Percentiles rank a stretch among this genome's conserved stretches.
These are phyloP conservation scores for Vanilla planifolia DNA, from an alignment of 106 monocot species.

Conservation along the genomic window DNA sequence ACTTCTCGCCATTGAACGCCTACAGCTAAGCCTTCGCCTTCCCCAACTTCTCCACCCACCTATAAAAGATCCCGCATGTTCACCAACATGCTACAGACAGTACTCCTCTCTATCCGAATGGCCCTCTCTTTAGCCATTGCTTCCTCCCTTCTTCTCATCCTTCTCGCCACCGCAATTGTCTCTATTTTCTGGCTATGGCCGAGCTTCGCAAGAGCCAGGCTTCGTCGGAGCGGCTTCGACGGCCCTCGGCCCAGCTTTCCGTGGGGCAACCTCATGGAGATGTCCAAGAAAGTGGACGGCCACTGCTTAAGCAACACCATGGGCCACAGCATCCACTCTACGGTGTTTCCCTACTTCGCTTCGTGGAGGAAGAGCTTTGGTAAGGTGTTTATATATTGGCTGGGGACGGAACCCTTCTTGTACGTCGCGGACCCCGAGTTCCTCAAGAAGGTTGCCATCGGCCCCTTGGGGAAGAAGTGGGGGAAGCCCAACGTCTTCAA, in stretches of 20 bases:
- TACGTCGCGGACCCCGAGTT: constrained; percentile 52
- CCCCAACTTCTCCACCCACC: too few species aligned
- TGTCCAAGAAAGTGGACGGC: constrained; percentile 10
- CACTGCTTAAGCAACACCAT: neutral
- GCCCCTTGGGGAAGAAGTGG: constrained; percentile 36
- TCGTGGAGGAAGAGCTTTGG: constrained; percentile 65
- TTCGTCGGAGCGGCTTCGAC: constrained; percentile 36
- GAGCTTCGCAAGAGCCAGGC: neutral
- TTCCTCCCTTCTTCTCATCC: constrained; percentile 13
- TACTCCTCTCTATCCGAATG: too few species aligned
- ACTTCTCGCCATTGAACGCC: too few species aligned
- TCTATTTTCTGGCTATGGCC: constrained; percentile 33
- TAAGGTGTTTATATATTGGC: constrained; percentile 85
- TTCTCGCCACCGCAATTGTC: neutral
- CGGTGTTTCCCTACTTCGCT: constrained; percentile 60
- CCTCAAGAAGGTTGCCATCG: constrained; percentile 24
- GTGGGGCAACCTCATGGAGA: constrained; percentile 52
- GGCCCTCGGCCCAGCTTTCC: constrained; percentile 74
- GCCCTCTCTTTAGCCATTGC: too few species aligned
- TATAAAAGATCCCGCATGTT: too few species aligned
- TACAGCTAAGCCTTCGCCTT: too few species aligned
- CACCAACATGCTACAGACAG: too few species aligned
- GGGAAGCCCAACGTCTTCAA: constrained; percentile 66
- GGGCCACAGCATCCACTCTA: constrained; percentile 54
- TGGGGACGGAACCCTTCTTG: constrained; percentile 75